phyloP scores from a whole-genome alignment of 805 yeast genomes.

The Suhomyces canberraensis region DNA sequence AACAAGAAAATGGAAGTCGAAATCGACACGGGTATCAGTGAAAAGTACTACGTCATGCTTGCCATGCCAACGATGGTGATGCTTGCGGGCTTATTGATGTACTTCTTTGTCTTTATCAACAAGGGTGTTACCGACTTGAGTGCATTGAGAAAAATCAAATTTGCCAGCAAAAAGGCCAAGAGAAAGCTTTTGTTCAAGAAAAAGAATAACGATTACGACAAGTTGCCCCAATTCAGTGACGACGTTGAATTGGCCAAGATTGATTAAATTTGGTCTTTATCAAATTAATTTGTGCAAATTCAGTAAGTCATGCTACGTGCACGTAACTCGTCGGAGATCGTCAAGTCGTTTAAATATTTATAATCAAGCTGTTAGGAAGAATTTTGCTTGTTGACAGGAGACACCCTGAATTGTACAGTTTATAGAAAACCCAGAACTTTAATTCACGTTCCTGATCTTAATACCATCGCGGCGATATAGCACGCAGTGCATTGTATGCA shows the following conservation, averaged over 20 bases:
- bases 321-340: too few relatives aligned
- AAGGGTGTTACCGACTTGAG: slow-evolving; percentile 41
- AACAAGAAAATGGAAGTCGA: slow-evolving; percentile 26
- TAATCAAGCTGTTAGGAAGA: too few relatives aligned
- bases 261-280: slow-evolving; percentile 7
- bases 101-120: slow-evolving; percentile 57
- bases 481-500: too few relatives aligned
- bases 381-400: too few relatives aligned
- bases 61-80: slow-evolving; percentile 66
- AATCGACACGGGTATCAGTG: slow-evolving; percentile 48
- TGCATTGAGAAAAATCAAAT: slow-evolving; percentile 31
- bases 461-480: too few relatives aligned
- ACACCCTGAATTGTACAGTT: too few relatives aligned
- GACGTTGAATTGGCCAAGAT: slow-evolving; percentile 17
- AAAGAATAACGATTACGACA: slow-evolving; percentile 20
- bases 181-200: slow-evolving; percentile 26
- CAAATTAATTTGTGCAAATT: too few relatives aligned
- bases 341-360: too few relatives aligned
- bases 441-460: too few relatives aligned
- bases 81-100: slow-evolving; percentile 59
- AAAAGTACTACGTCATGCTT: slow-evolving; percentile 61
- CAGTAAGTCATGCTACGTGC: too few relatives aligned
- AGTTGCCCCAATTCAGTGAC: slow-evolving; percentile 32
- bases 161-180: slow-evolving; percentile 24
- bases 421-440: too few relatives aligned